A percentile compares a stretch with the other conserved stretches of the same genome.
Evolutionary conservation across 2,329 filamentous ascomycete genomes (phyloP).

Genomic region (Talaromyces sp.): DNA sequence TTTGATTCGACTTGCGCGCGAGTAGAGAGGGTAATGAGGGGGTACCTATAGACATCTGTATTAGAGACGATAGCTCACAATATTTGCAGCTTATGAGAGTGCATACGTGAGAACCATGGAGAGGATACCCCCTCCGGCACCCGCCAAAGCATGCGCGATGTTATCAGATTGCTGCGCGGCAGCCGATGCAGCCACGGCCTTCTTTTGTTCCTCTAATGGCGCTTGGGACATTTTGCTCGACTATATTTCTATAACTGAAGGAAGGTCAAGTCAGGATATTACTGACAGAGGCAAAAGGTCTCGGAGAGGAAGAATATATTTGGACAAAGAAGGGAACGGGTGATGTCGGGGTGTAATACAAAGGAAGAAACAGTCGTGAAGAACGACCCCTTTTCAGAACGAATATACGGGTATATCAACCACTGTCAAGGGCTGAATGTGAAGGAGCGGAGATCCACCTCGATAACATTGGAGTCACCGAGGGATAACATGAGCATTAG

Average conservation of each 20-base stretch:
- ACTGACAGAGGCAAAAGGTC: not conserved
- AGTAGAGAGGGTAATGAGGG: constrained; percentile 94
- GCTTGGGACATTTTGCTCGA: constrained; percentile 38
- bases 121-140: constrained; percentile 86
- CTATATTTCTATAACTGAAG: not conserved
- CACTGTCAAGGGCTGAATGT: not conserved
- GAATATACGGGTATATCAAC: not conserved
- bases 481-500: not conserved
- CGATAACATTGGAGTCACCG: not conserved
- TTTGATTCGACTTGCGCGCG: constrained; percentile 97
- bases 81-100: not conserved
- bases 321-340: not conserved
- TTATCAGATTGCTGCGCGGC: constrained; percentile 87
- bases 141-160: constrained; percentile 89
- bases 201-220: constrained; percentile 35
- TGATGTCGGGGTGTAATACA: not conserved
- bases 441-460: not conserved
- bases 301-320: not conserved
- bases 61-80: not conserved
- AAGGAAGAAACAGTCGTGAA: not conserved
- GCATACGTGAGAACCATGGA: constrained; percentile 90
- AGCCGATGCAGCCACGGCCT: constrained; percentile 52
- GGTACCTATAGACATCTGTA: constrained; percentile 61
- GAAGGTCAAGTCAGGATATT: not conserved
- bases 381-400: not conserved